These are phyloP conservation scores for Lentinula boryana DNA, from an alignment of 768 basidiomycete species.

Conservation along the genomic window DNA sequence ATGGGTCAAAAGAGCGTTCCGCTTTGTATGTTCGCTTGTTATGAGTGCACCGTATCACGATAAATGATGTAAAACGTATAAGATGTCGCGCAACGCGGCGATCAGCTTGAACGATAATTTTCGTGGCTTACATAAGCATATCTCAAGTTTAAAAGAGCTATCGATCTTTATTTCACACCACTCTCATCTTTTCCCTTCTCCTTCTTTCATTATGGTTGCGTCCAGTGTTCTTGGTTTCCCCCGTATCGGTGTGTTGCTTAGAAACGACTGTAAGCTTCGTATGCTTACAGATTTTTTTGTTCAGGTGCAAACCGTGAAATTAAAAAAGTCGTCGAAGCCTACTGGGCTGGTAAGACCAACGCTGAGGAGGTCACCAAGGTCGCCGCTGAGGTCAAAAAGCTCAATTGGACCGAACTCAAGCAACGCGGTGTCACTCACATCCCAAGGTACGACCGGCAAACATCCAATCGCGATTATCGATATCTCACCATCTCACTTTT, in stretches of 20 bases:
- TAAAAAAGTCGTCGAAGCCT: conserved; percentile 78
- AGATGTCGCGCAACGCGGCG: background rate
- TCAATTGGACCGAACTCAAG: conserved; percentile 63
- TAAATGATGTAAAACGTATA: background rate
- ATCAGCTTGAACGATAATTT: background rate
- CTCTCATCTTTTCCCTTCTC: background rate
- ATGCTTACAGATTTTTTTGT: background rate
- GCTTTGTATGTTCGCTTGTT: too few relatives aligned
- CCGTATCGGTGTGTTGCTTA: conserved; percentile 43
- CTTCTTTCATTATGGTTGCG: conserved; percentile 33
- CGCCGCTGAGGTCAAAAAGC: conserved; percentile 60
- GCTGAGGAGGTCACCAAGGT: conserved; percentile 61
- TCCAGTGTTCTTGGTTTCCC: conserved; percentile 67
- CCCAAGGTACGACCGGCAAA: conserved; percentile 45
- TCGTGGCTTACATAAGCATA: background rate
- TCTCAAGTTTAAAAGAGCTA: background rate
- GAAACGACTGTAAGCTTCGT: conserved; percentile 1
- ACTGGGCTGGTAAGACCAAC: conserved; percentile 68
- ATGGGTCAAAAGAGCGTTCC: too few relatives aligned
- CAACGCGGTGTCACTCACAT: conserved; percentile 61
- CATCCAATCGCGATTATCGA: conserved; percentile 10
- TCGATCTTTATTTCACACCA: background rate
- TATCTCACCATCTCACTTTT: conserved; percentile 13
- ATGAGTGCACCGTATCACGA: background rate
- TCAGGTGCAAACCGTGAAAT: conserved; percentile 66